phyloP scores from a whole-genome alignment of 805 yeast genomes.

The Metschnikowia corniflorae region DNA sequence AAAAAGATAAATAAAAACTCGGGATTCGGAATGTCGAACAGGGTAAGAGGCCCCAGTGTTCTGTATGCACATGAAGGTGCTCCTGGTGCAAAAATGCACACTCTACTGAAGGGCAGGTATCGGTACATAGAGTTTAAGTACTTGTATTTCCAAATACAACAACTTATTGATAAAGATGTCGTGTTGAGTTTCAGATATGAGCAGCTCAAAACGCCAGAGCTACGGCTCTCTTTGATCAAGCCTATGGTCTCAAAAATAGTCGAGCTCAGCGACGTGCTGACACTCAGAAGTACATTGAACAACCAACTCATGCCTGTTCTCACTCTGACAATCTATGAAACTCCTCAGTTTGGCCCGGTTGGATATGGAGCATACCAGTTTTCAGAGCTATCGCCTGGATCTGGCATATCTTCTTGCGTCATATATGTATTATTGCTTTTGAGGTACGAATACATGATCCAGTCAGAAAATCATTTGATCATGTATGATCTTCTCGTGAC shows the following conservation, averaged over 20 bases:
- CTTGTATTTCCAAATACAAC: slow-evolving; percentile 39
- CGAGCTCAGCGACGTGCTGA: slow-evolving; percentile 35
- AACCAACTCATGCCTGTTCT: slow-evolving; percentile 10
- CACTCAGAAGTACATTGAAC: slow-evolving; percentile 31
- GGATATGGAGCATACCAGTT: slow-evolving; percentile 11
- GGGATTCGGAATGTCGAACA: not conserved
- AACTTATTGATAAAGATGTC: slow-evolving; percentile 39
- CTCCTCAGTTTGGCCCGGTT: slow-evolving; percentile 21
- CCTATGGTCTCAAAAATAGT: slow-evolving; percentile 43
- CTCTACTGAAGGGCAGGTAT: slow-evolving; percentile 15
- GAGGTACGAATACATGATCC: slow-evolving; percentile 38
- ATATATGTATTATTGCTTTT: slow-evolving; percentile 33
- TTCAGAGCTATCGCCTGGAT: not conserved
- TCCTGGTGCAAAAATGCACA: slow-evolving; percentile 3
- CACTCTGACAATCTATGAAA: slow-evolving; percentile 7
- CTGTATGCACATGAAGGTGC: slow-evolving; percentile 5
- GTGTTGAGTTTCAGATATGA: slow-evolving; percentile 47
- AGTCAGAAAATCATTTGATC: slow-evolving; percentile 36
- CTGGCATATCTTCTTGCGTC: slow-evolving; percentile 21
- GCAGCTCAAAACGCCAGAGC: slow-evolving; percentile 50
- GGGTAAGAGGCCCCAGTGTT: slow-evolving; percentile 1
- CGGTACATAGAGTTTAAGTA: slow-evolving; percentile 35
- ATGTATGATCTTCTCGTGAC: slow-evolving; percentile 38
- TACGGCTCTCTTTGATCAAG: slow-evolving; percentile 42
- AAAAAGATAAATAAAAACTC: too few species aligned